Evolutionary conservation across 2,329 filamentous ascomycete genomes (phyloP).

Genomic region (Ophiostoma novo-ulmi): DNA sequence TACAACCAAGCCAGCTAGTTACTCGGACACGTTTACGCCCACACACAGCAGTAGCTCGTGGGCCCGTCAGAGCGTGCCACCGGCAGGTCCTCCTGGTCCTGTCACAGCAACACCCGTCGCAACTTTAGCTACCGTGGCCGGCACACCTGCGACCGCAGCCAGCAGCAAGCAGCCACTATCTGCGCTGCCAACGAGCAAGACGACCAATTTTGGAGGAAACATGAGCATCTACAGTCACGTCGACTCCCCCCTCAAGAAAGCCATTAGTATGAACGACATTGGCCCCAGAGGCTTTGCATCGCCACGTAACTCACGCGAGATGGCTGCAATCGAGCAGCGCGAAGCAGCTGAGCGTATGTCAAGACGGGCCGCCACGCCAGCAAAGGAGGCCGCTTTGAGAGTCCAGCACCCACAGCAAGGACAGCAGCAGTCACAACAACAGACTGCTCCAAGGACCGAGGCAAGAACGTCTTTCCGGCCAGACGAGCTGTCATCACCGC

Average conservation of each 20-base stretch:
- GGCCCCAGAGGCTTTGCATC: conserved; percentile 40
- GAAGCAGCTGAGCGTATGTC: conserved; percentile 34
- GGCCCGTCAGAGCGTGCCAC: conserved; percentile 28
- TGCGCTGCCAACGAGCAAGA: conserved; percentile 25
- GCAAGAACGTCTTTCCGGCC: conserved; percentile 13
- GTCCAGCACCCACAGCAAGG: background rate
- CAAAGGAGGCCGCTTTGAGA: conserved; percentile 33
- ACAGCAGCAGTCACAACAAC: background rate
- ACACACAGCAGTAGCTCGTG: conserved; percentile 17
- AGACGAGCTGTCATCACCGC: conserved; percentile 24
- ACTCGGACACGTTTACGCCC: conserved; percentile 35
- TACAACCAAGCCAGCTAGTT: conserved; percentile 28
- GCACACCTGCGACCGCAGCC: conserved; percentile 19
- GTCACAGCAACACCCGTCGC: conserved; percentile 1
- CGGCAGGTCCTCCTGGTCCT: background rate
- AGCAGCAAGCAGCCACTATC: conserved; percentile 27
- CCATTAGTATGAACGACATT: conserved; percentile 58
- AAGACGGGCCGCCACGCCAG: conserved; percentile 36
- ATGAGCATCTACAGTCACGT: conserved; percentile 75
- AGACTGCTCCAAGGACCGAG: conserved; percentile 7
- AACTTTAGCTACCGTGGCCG: conserved; percentile 14
- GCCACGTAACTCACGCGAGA: conserved; percentile 56
- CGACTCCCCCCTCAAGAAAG: conserved; percentile 77
- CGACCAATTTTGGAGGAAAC: conserved; percentile 58
- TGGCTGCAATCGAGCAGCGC: conserved; percentile 54